Base-by-base conservation (phyloP, 768 basidiomycete genomes). In the Phylloporus arenicola region DNA sequence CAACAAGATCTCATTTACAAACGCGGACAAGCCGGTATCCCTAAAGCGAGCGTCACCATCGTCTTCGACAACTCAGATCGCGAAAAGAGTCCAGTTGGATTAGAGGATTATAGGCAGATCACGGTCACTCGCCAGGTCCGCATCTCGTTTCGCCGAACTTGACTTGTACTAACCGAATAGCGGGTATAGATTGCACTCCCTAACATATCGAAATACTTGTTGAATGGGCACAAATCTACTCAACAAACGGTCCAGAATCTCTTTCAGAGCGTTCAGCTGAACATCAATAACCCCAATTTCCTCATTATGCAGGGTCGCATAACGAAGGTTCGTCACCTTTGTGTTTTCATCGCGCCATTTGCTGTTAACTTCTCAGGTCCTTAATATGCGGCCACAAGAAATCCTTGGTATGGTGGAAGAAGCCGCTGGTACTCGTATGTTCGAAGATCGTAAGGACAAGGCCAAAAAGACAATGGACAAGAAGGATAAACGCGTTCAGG, bases 231-330 rank as follows among this genome's bases (percentile, higher is more conserved):
- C 74, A 96, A 94, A 61, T 76, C 92, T 3, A 81, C 83, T 4
- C 92, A 96, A 57, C 82, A 88, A 47, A 76, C 74, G 1, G 80
- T 99, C 0, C 96, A 96, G 61, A 87, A 83, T 25, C 75, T 98
- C 13, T 98, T 99, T 63, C 96, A 98, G 64, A 86, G 90, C 35
- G 94, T 99, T 1, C 93, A 96, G 67, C 81, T 99, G 57, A 98
- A 98, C 65, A 98, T 99, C 78, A 99, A 98, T 72, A 97, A 97
- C 69, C 96, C 96, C 39, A 98, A 98, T 67, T 98, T 98, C 73
- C 78, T 99, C 51, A 97, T 98, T 67, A 98, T 98, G 95, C 96
- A 99, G 70, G 95, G 96, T 25, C 90, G 94, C 44, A 99, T 99
- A 65, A 99, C 96, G 11, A 99, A 98, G 74, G 94, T 88, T 29